Percentiles rank a stretch among this genome's conserved stretches.
Evolutionary conservation across 1,139 yeast genomes (phyloP).

Genomic region (Blastobotrys proliferans): DNA sequence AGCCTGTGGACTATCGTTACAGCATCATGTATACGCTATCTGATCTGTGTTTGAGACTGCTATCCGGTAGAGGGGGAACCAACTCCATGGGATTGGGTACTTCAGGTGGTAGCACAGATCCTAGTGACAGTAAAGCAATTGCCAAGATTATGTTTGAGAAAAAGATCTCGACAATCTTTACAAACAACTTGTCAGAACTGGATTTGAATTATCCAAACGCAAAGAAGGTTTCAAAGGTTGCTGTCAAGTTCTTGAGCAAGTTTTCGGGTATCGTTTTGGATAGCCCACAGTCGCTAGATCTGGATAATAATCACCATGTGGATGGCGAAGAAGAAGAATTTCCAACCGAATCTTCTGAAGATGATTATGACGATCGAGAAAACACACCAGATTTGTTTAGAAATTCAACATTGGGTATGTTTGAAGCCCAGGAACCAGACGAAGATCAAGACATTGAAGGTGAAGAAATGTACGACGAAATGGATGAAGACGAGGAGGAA

Average conservation of each 20-base stretch:
- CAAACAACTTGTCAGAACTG: slow-evolving; percentile 55
- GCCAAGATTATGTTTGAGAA: slow-evolving; percentile 65
- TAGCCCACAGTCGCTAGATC: slow-evolving; percentile 45
- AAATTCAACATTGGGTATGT: slow-evolving; percentile 92
- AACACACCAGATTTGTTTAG: slow-evolving; percentile 81
- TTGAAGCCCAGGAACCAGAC: slow-evolving; percentile 74
- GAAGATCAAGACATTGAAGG: slow-evolving; percentile 54
- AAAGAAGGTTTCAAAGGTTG: slow-evolving; percentile 51
- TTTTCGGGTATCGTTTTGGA: slow-evolving; percentile 48
- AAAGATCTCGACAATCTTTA: slow-evolving; percentile 54
- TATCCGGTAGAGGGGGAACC: slow-evolving; percentile 28
- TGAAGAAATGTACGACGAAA: slow-evolving; percentile 34
- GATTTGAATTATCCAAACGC: slow-evolving; percentile 72
- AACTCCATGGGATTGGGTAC: slow-evolving; percentile 27
- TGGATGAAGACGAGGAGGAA: slow-evolving; percentile 31
- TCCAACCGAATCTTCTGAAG: slow-evolving; percentile 36
- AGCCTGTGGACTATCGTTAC: slow-evolving; percentile 43
- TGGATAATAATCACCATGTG: slow-evolving; percentile 48
- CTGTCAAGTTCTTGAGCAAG: slow-evolving; percentile 57
- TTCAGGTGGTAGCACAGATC: slow-evolving; percentile 2
- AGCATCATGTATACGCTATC: slow-evolving; percentile 55
- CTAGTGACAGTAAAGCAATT: slow-evolving; percentile 51
- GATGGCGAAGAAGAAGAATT: slow-evolving; percentile 22
- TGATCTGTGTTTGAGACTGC: slow-evolving; percentile 41
- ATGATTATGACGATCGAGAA: slow-evolving; percentile 59